phyloP scores from a whole-genome alignment of 169 alveolate species.

The Plasmodium blacklocki region DNA sequence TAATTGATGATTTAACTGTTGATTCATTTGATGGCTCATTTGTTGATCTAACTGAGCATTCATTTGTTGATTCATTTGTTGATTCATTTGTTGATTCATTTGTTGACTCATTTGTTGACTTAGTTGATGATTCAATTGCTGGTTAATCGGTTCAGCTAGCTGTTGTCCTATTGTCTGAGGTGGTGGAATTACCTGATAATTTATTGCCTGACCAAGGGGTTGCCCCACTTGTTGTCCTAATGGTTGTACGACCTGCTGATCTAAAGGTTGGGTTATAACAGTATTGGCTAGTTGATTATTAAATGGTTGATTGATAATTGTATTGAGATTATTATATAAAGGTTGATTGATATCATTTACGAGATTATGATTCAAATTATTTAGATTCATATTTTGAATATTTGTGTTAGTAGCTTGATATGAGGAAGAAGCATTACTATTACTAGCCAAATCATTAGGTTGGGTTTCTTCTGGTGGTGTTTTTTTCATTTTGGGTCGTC shows the following conservation, averaged over 20 bases:
- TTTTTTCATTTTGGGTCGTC: constrained; percentile 56
- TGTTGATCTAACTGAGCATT: neutral
- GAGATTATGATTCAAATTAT: neutral
- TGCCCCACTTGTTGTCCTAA: neutral
- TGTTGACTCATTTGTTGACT: constrained; percentile 23
- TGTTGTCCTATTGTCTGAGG: constrained; percentile 3
- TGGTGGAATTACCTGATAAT: neutral
- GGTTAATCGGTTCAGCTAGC: neutral
- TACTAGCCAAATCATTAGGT: constrained; percentile 22
- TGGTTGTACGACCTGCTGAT: constrained; percentile 23
- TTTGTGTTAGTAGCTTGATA: neutral
- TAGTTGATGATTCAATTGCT: constrained; percentile 11
- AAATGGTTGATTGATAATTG: neutral
- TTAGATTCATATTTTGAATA: neutral
- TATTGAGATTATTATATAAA: constrained; percentile 11
- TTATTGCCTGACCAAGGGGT: constrained; percentile 7
- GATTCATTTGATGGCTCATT: neutral
- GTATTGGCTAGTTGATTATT: constrained; percentile 14
- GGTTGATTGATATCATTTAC: neutral
- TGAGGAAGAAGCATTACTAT: neutral
- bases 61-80: neutral
- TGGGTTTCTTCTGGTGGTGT: constrained; percentile 43
- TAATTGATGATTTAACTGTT: constrained; percentile 26
- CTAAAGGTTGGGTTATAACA: constrained; percentile 18
- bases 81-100: constrained; percentile 18